Conservation (phyloP, 2,329 filamentous ascomycete genomes). For the Neofusicoccum ribis region DNA sequence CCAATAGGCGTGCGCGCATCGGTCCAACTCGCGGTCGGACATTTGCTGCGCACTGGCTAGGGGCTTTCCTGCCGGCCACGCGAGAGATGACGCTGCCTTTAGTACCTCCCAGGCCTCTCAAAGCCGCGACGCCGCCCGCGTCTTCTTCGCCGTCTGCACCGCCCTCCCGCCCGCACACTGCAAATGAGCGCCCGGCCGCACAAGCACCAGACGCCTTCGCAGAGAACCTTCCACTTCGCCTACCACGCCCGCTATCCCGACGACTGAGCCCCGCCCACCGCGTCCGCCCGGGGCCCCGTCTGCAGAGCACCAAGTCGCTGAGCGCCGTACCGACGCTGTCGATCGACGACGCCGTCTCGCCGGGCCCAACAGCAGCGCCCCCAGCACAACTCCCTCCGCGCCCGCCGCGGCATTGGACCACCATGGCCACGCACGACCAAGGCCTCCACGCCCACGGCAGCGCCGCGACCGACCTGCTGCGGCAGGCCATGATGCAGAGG, state of each 20-base stretch:
- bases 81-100: conserved; percentile 16
- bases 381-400: conserved; percentile 15
- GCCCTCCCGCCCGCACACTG: conserved; percentile 15
- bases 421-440: conserved; percentile 40
- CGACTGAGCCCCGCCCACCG: conserved; percentile 28
- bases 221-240: conserved; percentile 19
- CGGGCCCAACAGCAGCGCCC: conserved; percentile 20
- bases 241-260: conserved; percentile 25
- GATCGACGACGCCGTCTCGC: conserved; percentile 19
- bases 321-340: conserved; percentile 49
- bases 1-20: conserved; percentile 6
- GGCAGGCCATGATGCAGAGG: conserved; percentile 60
- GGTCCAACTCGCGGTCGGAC: conserved; percentile 11
- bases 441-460: conserved; percentile 46
- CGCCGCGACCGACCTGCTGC: conserved; percentile 55
- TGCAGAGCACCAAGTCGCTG: conserved; percentile 37
- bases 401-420: conserved; percentile 18
- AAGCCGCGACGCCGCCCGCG: conserved; percentile 14
- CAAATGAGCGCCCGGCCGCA: conserved; percentile 15
- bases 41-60: conserved; percentile 13
- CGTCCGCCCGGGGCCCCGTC: conserved; percentile 2
- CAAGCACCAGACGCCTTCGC: conserved; percentile 7
- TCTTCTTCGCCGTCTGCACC: conserved; percentile 8
- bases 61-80: conserved; percentile 4
- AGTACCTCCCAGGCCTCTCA: conserved; percentile 13